Evolutionary conservation across 805 yeast species (phyloP).

Genomic region (Metschnikowia vanudenii): DNA sequence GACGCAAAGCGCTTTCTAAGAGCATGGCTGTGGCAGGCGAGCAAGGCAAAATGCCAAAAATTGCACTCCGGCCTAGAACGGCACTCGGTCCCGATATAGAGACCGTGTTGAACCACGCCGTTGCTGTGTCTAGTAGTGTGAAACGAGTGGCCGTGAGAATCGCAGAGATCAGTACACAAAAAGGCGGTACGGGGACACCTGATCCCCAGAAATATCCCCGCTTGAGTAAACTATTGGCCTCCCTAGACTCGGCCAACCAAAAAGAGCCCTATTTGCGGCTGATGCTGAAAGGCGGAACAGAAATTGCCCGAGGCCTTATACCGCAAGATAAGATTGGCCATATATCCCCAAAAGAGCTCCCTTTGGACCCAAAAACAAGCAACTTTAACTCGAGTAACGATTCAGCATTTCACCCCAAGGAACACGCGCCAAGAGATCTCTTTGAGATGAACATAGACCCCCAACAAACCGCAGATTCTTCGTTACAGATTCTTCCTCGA

Average conservation of each 20-base stretch:
- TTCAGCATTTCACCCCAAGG: too few relatives aligned
- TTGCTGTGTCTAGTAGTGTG: constrained; percentile 5
- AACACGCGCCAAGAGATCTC: too few relatives aligned
- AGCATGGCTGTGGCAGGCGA: neutral
- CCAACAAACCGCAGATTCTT: neutral
- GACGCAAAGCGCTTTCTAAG: neutral
- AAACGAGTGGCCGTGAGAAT: constrained; percentile 8
- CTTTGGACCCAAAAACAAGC: too few relatives aligned
- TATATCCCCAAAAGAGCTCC: too few relatives aligned
- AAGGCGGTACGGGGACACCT: constrained; percentile 9
- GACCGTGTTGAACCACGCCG: neutral
- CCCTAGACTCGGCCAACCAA: neutral
- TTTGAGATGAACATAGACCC: neutral
- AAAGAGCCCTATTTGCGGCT: neutral
- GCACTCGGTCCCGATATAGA: constrained; percentile 5
- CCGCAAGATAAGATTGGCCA: too few relatives aligned
- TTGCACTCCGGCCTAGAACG: neutral
- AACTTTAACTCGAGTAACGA: too few relatives aligned
- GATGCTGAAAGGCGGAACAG: too few relatives aligned
- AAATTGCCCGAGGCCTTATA: too few relatives aligned
- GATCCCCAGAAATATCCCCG: constrained; percentile 11
- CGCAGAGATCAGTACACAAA: constrained; percentile 4
- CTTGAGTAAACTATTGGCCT: neutral
- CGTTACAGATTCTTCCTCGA: neutral
- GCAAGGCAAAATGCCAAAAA: neutral